Evolutionary conservation across 2,329 filamentous ascomycete genomes (phyloP), one percentile per base, ranked within the genome.

Genomic region (Penicillium oxalicum): DNA sequence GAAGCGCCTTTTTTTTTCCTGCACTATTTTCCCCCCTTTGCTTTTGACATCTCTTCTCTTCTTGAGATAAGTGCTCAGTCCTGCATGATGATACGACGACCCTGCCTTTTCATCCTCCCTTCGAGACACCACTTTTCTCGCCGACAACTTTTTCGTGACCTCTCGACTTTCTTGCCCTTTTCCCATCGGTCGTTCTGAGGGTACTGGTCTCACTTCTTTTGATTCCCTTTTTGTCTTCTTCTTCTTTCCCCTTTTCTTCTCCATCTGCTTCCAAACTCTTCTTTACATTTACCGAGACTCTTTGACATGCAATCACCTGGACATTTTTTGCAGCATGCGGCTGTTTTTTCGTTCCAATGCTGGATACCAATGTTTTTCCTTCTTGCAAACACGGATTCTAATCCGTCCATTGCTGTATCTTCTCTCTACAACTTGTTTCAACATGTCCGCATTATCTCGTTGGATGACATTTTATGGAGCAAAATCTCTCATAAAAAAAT

Each of bases 21-120:
- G 18, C 18, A 18, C 18, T 18, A 2, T 18, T 18, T 18, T 18
- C 2, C n/a, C n/a, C n/a, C n/a, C 2, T 18, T 18, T 18, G 18
- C 47, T 9, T 39, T 46, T 44, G 35, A 47, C 40, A 38, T 45
- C 18, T 27, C 26, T 24, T 38, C 13, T 33, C 18, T 39, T 9
- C 11, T 44, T 1, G 25, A 24, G 35, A 33, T 57, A 52, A 55
- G 57, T 49, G 51, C 55, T 50, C 46, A 54, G 55, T 54, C 52
- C 48, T 48, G 57, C 54, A 65, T 61, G 63, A 66, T 59, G 59
- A 60, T 57, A 63, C 62, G 61, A 67, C 61, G 59, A 54, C 50
- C 44, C 33, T 36, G 44, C 34, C 27, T 34, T 39, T 35, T 43
- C 11, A 38, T 12, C 24, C 29, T 45, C 29, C 12, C 25, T 33